These are phyloP conservation scores for Artomyces pyxidatus DNA, from an alignment of 768 basidiomycete species.

Conservation along the genomic window DNA sequence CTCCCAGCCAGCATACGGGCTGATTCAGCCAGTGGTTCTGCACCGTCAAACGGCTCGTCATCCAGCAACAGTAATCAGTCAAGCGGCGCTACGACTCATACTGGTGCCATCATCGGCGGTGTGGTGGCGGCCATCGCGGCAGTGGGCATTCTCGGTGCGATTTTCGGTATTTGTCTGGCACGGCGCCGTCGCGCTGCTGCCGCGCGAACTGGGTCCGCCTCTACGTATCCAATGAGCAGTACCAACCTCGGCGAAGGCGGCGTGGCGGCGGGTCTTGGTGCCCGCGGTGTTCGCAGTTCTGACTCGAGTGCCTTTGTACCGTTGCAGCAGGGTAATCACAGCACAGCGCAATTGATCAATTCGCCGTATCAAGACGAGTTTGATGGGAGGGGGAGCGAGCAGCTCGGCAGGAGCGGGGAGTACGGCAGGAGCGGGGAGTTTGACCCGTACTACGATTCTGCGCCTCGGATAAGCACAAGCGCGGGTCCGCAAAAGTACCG, in stretches of 20 bases:
- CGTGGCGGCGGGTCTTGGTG: slow-evolving; percentile 20
- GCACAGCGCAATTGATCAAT: slow-evolving; percentile 37
- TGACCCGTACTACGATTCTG: slow-evolving; percentile 27
- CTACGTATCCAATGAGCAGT: slow-evolving; percentile 33
- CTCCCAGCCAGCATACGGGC: slow-evolving; percentile 46
- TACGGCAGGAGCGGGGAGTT: slow-evolving; percentile 25
- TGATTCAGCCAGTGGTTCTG: slow-evolving; percentile 31
- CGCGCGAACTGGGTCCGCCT: slow-evolving; percentile 11
- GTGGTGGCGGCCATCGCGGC: slow-evolving; percentile 46
- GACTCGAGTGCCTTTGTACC: slow-evolving; percentile 68
- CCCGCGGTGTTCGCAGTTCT: slow-evolving; percentile 36
- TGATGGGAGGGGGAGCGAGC: slow-evolving; percentile 2
- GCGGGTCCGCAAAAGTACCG: slow-evolving; percentile 4
- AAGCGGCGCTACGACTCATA: slow-evolving; percentile 26
- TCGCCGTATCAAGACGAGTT: slow-evolving; percentile 29
- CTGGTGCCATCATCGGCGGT: slow-evolving; percentile 39
- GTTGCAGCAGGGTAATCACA: slow-evolving; percentile 55
- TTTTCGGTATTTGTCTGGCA: slow-evolving; percentile 43
- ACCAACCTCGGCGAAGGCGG: slow-evolving; percentile 23
- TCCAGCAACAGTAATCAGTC: slow-evolving; percentile 12
- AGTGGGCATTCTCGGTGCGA: slow-evolving; percentile 42
- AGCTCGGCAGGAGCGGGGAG: slow-evolving; percentile 9
- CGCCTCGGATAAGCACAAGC: slow-evolving; percentile 22
- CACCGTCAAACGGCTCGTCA: slow-evolving; percentile 23
- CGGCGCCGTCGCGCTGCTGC: slow-evolving; percentile 41